Base-by-base conservation (phyloP, 2,329 filamentous ascomycete genomes). In the Lecanicillium sp. region DNA sequence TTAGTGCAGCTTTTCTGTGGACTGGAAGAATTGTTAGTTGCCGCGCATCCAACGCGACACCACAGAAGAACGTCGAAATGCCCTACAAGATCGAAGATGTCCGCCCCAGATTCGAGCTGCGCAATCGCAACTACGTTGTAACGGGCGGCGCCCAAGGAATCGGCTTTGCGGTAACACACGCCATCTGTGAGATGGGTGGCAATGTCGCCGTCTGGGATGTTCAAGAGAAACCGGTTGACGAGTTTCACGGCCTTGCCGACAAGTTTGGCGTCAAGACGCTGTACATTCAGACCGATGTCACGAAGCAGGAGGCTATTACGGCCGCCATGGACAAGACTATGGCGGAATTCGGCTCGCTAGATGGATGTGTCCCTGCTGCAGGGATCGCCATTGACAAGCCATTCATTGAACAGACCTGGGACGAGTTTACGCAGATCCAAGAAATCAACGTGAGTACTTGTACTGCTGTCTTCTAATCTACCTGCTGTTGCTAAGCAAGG, bases 321-420 rank as follows among this genome's bases (percentile, higher is more conserved):
- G 36, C 42, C 1, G 49, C 50, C 0, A 59, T 60, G 29, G 44
- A 46, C 0, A 47, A 45, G 27, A 41, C 49, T 1, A 9, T 59
- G 3, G 31, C 44, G 10, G 47, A 44, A n/a, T 46, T 61, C 17
- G 47, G 44, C 1, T 42, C 52, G 1, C 49, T 61, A 4, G 50
- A 60, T 22, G 58, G 58, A 1, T 45, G 49, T 20, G 56, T 61
- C 1, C 56, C 58, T 5, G 53, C 57, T 8, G 61, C 61, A 2
- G 65, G 63, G 2, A 60, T 67, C 30, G 61, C 58, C 6, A 57
- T 65, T 19, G 64, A 67, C 41, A 66, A 66, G 46, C 64, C 64
- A 0, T 68, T 68, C 39, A 35, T 65, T 2, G 62, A 67, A 1
- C 62, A 67, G 36, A 64, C 60, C 0, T 66, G 62, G 61, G 59